Percentiles rank a stretch among this genome's conserved stretches.
These are phyloP conservation scores for Fragilariopsis cylindrus DNA, from an alignment of 108 stramenopile genomes.

Conservation along the genomic window DNA sequence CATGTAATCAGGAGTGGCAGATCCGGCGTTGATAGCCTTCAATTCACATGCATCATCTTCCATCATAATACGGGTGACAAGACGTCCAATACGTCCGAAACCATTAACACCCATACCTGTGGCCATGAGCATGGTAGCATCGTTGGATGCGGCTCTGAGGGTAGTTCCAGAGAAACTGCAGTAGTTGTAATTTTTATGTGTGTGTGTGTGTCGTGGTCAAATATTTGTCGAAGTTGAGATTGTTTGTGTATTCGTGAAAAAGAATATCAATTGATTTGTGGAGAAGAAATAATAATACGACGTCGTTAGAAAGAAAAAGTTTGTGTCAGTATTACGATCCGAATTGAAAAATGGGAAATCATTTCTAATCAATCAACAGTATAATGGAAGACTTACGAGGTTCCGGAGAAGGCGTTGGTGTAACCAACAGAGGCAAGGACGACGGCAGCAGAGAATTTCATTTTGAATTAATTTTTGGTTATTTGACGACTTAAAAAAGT, in stretches of 20 bases:
- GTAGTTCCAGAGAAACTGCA: slow-evolving; percentile 75
- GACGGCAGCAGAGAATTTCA: slow-evolving; percentile 82
- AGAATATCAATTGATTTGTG: background rate
- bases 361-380: background rate
- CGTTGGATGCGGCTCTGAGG: slow-evolving; percentile 72
- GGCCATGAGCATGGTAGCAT: slow-evolving; percentile 79
- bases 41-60: slow-evolving; percentile 90
- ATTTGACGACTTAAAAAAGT: slow-evolving; percentile 2
- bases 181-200: background rate
- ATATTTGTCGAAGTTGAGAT: background rate
- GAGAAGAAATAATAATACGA: background rate
- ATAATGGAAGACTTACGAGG: slow-evolving; percentile 50
- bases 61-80: slow-evolving; percentile 97
- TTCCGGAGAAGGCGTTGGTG: slow-evolving; percentile 70
- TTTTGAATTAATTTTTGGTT: slow-evolving; percentile 33
- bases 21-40: slow-evolving; percentile 96
- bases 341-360: background rate
- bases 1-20: slow-evolving; percentile 98
- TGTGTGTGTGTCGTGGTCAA: background rate
- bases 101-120: slow-evolving; percentile 97
- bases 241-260: background rate
- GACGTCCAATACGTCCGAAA: slow-evolving; percentile 99
- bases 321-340: background rate
- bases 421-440: slow-evolving; percentile 71
- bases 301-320: background rate